Conservation (phyloP, 768 basidiomycete genomes). For the Gelatoporia subvermispora region DNA sequence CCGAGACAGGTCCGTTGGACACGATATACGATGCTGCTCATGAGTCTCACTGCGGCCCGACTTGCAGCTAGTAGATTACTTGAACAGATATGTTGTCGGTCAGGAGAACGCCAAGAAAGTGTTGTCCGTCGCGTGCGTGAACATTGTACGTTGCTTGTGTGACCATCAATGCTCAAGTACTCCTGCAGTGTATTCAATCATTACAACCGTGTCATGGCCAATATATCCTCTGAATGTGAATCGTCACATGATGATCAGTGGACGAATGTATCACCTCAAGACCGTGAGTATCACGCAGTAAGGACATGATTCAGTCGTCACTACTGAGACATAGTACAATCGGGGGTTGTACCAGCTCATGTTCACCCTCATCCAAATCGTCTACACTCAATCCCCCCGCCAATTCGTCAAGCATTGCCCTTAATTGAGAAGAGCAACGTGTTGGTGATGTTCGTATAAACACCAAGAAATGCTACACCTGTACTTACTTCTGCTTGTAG, state of each 20-base stretch:
- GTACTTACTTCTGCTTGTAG: slow-evolving; percentile 22
- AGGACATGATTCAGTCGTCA: slow-evolving; percentile 2
- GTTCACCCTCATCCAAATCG: slow-evolving; percentile 56
- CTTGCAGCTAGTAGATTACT: slow-evolving; percentile 70
- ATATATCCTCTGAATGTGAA: slow-evolving; percentile 48
- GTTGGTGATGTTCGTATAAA: slow-evolving; percentile 77
- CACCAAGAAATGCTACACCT: not conserved
- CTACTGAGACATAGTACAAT: slow-evolving; percentile 22
- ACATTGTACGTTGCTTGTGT: not conserved
- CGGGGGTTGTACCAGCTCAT: slow-evolving; percentile 50
- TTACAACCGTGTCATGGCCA: slow-evolving; percentile 82
- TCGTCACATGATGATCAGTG: slow-evolving; percentile 15
- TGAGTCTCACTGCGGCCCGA: not conserved
- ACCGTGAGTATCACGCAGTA: slow-evolving; percentile 8
- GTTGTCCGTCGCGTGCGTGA: slow-evolving; percentile 84
- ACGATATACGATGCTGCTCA: not conserved
- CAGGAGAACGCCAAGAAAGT: slow-evolving; percentile 93
- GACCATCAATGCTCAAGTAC: not conserved
- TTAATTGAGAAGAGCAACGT: slow-evolving; percentile 96
- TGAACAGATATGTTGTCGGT: slow-evolving; percentile 87
- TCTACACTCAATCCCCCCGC: slow-evolving; percentile 27
- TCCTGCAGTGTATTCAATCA: slow-evolving; percentile 82
- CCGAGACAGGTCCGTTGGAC: slow-evolving; percentile 41
- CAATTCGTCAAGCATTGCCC: slow-evolving; percentile 41
- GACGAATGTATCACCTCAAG: slow-evolving; percentile 7